These are phyloP conservation scores for Trichosanthes cucumerina DNA, from an alignment of 306 rosid species.

Conservation along the genomic window DNA sequence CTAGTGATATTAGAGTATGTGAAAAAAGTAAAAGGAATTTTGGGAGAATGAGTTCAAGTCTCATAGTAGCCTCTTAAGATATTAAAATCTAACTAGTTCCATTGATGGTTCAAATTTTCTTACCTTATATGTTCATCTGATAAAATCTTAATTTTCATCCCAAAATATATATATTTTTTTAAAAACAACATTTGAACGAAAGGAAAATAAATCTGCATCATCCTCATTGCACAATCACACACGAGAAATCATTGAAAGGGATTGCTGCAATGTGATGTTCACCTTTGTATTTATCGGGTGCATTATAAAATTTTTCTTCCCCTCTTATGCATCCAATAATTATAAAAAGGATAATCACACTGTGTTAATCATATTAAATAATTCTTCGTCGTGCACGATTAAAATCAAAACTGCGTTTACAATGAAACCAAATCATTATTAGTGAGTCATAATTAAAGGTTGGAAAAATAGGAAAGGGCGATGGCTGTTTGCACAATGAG, in stretches of 20 bases:
- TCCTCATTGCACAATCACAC: neutral
- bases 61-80: neutral
- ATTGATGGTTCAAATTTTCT: too few species aligned
- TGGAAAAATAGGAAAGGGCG: neutral
- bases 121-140: too few species aligned
- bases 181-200: too few species aligned
- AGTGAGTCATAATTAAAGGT: constrained; percentile 1
- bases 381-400: neutral
- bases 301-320: neutral
- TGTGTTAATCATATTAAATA: neutral
- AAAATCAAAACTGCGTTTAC: neutral
- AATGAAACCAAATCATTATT: neutral
- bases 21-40: neutral
- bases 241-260: neutral
- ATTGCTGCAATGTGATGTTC: neutral
- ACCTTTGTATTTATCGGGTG: neutral
- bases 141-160: neutral
- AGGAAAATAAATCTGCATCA: neutral
- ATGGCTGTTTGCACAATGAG: neutral
- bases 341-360: neutral
- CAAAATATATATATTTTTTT: too few species aligned
- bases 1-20: neutral
- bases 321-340: neutral
- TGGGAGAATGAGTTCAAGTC: neutral
- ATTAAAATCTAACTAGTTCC: too few species aligned